A percentile compares a stretch with the other conserved stretches of the same genome.
phyloP scores from a whole-genome alignment of 345 rosid species.

The Citrus sinensis region DNA sequence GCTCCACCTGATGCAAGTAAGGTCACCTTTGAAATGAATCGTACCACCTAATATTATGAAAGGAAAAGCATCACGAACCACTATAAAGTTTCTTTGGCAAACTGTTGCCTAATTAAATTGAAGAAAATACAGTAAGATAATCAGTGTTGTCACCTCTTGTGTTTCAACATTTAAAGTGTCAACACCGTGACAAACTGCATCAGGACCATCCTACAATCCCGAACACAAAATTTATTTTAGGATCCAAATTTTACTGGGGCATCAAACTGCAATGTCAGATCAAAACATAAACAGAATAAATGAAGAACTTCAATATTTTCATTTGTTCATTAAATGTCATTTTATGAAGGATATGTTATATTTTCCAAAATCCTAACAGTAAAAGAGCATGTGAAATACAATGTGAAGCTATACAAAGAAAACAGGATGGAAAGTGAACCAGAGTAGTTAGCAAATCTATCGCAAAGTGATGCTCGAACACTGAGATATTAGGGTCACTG shows the following conservation, averaged over 20 bases:
- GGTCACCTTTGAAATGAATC: slow-evolving; percentile 89
- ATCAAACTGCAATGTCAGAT: background rate
- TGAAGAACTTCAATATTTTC: background rate
- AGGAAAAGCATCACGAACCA: slow-evolving; percentile 3
- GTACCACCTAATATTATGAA: slow-evolving; percentile 50
- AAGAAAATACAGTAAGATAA: background rate
- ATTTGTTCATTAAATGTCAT: background rate
- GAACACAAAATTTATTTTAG: slow-evolving; percentile 19
- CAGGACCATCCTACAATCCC: slow-evolving; percentile 59
- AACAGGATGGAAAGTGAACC: slow-evolving; percentile 33
- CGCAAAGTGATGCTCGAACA: slow-evolving; percentile 88
- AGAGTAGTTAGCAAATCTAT: slow-evolving; percentile 88
- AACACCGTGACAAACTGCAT: slow-evolving; percentile 79
- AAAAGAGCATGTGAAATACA: background rate
- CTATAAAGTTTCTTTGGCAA: background rate
- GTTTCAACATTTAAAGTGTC: slow-evolving; percentile 84
- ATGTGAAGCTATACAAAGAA: background rate
- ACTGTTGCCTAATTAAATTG: slow-evolving; percentile 4
- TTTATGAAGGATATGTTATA: background rate
- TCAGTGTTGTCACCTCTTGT: slow-evolving; percentile 53
- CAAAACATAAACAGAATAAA: slow-evolving; percentile 2
- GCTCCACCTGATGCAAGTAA: slow-evolving; percentile 98
- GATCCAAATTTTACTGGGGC: background rate
- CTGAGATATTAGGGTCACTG: slow-evolving; percentile 68
- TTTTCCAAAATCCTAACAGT: background rate